Conservation (phyloP, 83 land plant species). For the Picea abies region DNA sequence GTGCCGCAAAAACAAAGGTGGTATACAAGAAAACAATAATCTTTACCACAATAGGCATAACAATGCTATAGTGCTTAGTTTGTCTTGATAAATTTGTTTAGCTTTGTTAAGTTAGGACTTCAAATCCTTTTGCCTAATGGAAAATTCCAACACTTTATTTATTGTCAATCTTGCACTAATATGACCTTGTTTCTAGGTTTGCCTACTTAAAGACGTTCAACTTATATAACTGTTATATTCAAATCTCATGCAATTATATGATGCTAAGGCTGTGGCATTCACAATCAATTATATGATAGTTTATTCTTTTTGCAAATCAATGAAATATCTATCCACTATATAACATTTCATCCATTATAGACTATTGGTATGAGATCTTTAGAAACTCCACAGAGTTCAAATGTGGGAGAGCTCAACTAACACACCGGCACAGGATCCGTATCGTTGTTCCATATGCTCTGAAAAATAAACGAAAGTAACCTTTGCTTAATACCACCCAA, state of each 20-base stretch:
- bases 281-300: not conserved
- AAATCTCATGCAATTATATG: not conserved
- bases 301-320: not conserved
- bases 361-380: not conserved
- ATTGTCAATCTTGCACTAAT: not conserved
- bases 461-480: constrained; percentile 87
- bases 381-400: not conserved
- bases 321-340: not conserved
- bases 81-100: not conserved
- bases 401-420: constrained; percentile 5
- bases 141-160: not conserved
- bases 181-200: not conserved
- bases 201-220: not conserved
- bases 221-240: not conserved
- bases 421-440: constrained; percentile 56
- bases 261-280: not conserved
- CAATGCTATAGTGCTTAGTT: not conserved
- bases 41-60: no score
- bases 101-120: not conserved
- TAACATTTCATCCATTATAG: not conserved
- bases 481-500: constrained; percentile 92
- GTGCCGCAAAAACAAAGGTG: no score
- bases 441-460: constrained; percentile 72
- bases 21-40: no score
- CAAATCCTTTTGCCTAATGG: not conserved